Percentiles rank a stretch among this genome's conserved stretches.
These are phyloP conservation scores for Suillus spraguei DNA, from an alignment of 768 basidiomycete species.

Conservation along the genomic window DNA sequence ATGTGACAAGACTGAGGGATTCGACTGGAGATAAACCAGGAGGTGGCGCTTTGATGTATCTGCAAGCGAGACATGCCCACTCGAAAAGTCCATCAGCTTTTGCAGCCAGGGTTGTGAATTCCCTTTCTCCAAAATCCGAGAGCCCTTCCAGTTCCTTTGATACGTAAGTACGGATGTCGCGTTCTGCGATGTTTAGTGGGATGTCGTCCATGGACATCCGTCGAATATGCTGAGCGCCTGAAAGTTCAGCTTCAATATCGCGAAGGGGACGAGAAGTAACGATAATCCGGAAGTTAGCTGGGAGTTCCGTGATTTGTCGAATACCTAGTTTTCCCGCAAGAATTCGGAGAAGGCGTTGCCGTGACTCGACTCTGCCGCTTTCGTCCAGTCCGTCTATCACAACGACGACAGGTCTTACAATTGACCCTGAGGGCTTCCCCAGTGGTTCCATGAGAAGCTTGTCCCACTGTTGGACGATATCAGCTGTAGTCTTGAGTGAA, in stretches of 20 bases:
- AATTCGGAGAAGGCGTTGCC: conserved; percentile 17
- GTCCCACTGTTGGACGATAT: conserved; percentile 16
- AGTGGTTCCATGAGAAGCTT: conserved; percentile 20
- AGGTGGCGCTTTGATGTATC: conserved; percentile 1
- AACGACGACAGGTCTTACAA: conserved; percentile 23
- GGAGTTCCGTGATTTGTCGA: conserved; percentile 4
- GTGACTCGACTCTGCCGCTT: conserved; percentile 12
- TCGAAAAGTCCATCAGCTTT: too few species aligned
- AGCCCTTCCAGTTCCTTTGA: too few species aligned
- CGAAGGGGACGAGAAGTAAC: conserved; percentile 8
- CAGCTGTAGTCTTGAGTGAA: conserved; percentile 2
- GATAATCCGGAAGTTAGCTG: conserved; percentile 10
- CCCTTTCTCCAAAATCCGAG: too few species aligned
- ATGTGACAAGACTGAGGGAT: not conserved
- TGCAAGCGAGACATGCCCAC: not conserved
- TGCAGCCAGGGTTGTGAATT: too few species aligned
- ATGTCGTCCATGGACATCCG: not conserved
- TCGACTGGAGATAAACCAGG: not conserved
- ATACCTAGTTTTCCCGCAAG: not conserved
- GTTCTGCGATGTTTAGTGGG: not conserved
- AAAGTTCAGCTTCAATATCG: not conserved
- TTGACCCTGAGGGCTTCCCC: conserved; percentile 5
- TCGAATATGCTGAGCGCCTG: not conserved
- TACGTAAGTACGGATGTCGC: not conserved
- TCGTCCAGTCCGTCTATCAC: conserved; percentile 29